Evolutionary conservation across 306 rosid genomes (phyloP).

Genomic region (Rosa lucieae): DNA sequence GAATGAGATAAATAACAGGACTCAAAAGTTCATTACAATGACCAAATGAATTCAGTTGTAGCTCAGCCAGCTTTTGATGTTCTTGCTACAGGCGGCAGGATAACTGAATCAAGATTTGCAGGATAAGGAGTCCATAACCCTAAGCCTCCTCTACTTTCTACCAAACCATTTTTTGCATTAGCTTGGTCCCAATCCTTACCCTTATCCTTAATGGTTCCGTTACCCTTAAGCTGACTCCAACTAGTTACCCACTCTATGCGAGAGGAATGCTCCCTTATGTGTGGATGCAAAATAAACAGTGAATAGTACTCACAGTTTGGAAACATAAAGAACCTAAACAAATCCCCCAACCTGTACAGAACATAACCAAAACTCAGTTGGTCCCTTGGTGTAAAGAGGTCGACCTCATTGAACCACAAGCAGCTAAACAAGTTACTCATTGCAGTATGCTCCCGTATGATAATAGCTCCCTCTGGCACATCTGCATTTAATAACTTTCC

Average conservation of each 20-base stretch:
- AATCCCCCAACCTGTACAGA: constrained; percentile 69
- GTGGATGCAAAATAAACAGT: constrained; percentile 92
- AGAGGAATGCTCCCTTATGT: constrained; percentile 98
- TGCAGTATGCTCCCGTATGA: constrained; percentile 76
- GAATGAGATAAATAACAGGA: constrained; percentile 14
- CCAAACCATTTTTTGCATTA: constrained; percentile 43
- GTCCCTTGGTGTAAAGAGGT: constrained; percentile 97
- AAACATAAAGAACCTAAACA: constrained; percentile 78
- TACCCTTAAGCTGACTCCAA: constrained; percentile 67
- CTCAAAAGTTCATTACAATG: not conserved
- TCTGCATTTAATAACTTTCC: constrained; percentile 50
- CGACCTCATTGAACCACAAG: constrained; percentile 96
- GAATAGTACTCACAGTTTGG: constrained; percentile 95
- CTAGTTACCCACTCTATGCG: constrained; percentile 93
- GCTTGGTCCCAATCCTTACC: constrained; percentile 71
- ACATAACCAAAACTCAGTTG: constrained; percentile 97
- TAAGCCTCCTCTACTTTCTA: constrained; percentile 86
- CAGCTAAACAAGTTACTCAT: constrained; percentile 89
- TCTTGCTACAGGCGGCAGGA: constrained; percentile 68
- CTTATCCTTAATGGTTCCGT: constrained; percentile 29
- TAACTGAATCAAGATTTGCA: constrained; percentile 62
- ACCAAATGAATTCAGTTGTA: constrained; percentile 19
- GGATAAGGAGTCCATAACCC: constrained; percentile 96
- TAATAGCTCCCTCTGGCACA: constrained; percentile 96
- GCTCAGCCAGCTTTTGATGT: constrained; percentile 92